A percentile compares a stretch with the other conserved stretches of the same genome.
Evolutionary conservation across 768 basidiomycete species (phyloP).

Genomic region (Boletus eberwhitei): DNA sequence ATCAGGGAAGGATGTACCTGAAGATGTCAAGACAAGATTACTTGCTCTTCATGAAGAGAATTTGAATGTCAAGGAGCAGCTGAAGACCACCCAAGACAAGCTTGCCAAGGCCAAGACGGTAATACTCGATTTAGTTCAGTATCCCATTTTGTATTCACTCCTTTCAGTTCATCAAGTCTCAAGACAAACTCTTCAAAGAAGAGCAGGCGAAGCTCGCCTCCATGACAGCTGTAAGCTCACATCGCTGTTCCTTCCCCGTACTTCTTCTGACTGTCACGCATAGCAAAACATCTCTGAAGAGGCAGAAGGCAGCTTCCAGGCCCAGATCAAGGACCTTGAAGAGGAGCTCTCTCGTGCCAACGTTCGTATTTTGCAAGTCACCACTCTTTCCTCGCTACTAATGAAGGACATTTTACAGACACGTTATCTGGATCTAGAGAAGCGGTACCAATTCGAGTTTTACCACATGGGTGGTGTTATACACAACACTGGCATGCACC

Average conservation of each 20-base stretch:
- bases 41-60: conserved; percentile 79
- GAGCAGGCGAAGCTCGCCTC: conserved; percentile 60
- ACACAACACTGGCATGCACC: conserved; percentile 66
- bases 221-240: conserved; percentile 41
- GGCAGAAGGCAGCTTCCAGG: conserved; percentile 60
- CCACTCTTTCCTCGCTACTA: neutral
- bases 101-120: conserved; percentile 77
- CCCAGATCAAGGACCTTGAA: conserved; percentile 62
- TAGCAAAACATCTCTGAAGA: conserved; percentile 63
- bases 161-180: conserved; percentile 85
- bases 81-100: conserved; percentile 71
- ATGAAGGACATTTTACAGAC: conserved; percentile 34
- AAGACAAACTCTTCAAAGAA: conserved; percentile 86
- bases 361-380: conserved; percentile 29
- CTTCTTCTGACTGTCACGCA: conserved; percentile 3
- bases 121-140: conserved; percentile 11
- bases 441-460: conserved; percentile 71
- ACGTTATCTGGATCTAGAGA: conserved; percentile 50
- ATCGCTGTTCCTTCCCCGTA: neutral
- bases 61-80: conserved; percentile 62
- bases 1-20: conserved; percentile 75
- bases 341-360: conserved; percentile 61
- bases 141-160: neutral
- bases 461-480: conserved; percentile 76
- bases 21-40: conserved; percentile 74